Base-by-base conservation (phyloP, 805 yeast genomes). In the Candida ovalis region DNA sequence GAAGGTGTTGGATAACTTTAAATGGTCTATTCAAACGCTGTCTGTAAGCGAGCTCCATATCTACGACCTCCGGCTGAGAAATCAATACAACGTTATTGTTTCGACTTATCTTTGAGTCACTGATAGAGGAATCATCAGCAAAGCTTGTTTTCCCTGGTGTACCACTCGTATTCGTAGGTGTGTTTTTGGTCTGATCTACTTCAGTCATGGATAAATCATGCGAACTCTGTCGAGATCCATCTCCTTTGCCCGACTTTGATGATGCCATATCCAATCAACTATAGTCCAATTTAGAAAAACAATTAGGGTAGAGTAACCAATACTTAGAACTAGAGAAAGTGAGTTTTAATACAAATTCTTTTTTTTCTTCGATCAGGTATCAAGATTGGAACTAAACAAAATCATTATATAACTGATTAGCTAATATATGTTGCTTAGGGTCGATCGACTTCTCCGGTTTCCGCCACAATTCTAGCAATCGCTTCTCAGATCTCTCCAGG, bases 1-100 rank as follows among this genome's bases (percentile, higher is more conserved):
- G 96, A 1, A 88, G 63, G 2, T 78, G 82, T 25, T 82, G 79
- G 2, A 82, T 68, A 5, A 80, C 76, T 52, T 81, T 82, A 61
- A 85, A 88, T 1, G 95, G 94, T 47, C 84, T 62, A 27, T 61
- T 59, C 43, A 63, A 38, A 28, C 66, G 46, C 44, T 66, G 71
- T 44, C 55, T 56, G 43, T 55, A 58, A 0, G 67, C 57, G 7
- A 57, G 42, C 32, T 66, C 69, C 39, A 51, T 58, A 23, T 66
- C 68, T 3, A 64, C 52, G 7, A 61, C 60, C 9, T 64, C 69
- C 12, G 65, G 39, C 17, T 55, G 62, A 9, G 62, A 68, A 23
- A 67, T 66, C 32, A 65, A 30, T 0, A 61, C 57, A 9, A 55
- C 51, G 28, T 58, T 53, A 25, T 56, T 62, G 1, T 63, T 52